Base-by-base conservation (phyloP, 768 basidiomycete species). In the Leccinum truebloodii region DNA sequence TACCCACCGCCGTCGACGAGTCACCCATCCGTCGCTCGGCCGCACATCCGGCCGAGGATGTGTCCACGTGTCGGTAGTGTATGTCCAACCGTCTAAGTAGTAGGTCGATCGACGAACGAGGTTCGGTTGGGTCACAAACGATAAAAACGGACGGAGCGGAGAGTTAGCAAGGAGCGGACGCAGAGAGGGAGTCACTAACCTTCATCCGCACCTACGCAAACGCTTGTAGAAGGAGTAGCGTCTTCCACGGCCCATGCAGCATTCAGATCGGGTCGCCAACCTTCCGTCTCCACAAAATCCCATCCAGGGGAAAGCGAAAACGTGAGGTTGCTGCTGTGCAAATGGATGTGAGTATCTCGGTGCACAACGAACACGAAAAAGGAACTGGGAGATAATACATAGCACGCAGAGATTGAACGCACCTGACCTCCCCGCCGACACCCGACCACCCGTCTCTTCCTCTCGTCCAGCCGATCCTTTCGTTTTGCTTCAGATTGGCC, bases 31-130 rank as follows among this genome's bases (percentile, higher is more conserved):
- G 76, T 82, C 61, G 68, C 78, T 57, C 73, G 75, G 77, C 77
- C 44, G 73, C 78, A 69, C 71, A 63, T 63, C 69, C 74, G 41
- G 69, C 9, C 74, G 58, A 12, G 84, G 77, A 58, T 86, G 79
- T 5, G 83, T 75, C 92, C 92, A 94, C 0, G 80, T 76, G 59
- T 92, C 90, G 62, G 90, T 89, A 8, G 87, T 87, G 67, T 93
- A 93, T 14, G 89, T 83, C 90, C 92, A 94, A 3, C 90, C 92
- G 66, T 85, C 52, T 52, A 6, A n/a, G 30, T 8, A 0, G 28
- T 52, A n/a, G n/a, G 48, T 22, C 34, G 34, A 3, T 35, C 34
- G 34, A 35, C 34, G 34, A 35, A 35, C 34, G 34, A 14, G 12
- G 22, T 49, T 18, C 41, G 41, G 41, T 44, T 46, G n/a, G 49